Evolutionary conservation across 345 rosid genomes (phyloP), one percentile per base, ranked within the genome.

Genomic region (Stellera chamaejasme): DNA sequence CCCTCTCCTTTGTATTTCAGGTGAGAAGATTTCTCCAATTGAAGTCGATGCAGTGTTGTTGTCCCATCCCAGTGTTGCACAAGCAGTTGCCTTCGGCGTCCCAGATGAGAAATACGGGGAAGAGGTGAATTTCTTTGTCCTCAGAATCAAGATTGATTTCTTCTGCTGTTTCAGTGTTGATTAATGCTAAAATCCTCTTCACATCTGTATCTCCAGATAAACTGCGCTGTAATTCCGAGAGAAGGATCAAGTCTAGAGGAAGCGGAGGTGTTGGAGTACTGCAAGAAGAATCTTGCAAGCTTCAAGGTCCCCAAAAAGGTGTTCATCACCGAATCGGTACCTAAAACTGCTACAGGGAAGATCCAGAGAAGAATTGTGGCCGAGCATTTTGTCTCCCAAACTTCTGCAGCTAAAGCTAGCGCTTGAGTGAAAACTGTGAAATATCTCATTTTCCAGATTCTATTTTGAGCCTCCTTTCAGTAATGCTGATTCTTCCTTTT

Each of bases 71-170:
- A 83, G 81, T 23, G 66, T 88, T 54, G 85, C 87, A 48, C 85
- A 92, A 43, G 96, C 90, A 0, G 98, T 92, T 43, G 80, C 85
- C 16, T 92, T 88, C 3, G 98, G 95, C 26, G 93, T 86, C 45
- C 96, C 96, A 7, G 98, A 92, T 60, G 97, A 87, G 6, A 93
- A 93, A 69, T 89, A 89, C 28, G 97, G 99, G 3, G 99, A 93
- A 77, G 97, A 92, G 98, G 98, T 88, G 66, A 56, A 13, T 27
- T 43, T 2, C 3, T 52, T 39, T 44, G 32, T 58, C 36, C 61
- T 25, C 45, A 43, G 26, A 12, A 32, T 32, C 3, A 32, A 32
- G 39, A 32, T 32, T 1, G 39, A 5, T 32, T 32, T 32, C 3
- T 32, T 19, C 23, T 12, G 6, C 27, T 23, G 15, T 60, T 14